Percentiles rank a stretch among this genome's conserved stretches.
Conservation (phyloP, 805 yeast genomes). For the Priceomyces carsonii region DNA sequence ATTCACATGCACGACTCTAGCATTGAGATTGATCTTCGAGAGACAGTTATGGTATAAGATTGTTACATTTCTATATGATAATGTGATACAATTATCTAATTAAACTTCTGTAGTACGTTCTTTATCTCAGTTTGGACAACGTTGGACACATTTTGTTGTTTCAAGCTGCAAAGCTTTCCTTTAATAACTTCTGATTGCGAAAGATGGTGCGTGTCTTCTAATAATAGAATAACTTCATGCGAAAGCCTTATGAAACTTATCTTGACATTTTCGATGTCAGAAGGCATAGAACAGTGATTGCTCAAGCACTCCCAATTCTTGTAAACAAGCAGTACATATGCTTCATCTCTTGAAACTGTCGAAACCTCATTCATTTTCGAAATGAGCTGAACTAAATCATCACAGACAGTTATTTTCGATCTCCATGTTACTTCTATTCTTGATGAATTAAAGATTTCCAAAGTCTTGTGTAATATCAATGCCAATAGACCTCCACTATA, state of each 20-base stretch:
- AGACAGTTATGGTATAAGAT: too few species aligned
- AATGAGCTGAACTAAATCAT: slow-evolving; percentile 30
- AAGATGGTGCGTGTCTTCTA: slow-evolving; percentile 13
- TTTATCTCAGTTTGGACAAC: slow-evolving; percentile 42
- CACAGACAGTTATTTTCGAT: slow-evolving; percentile 49
- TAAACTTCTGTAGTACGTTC: slow-evolving; percentile 12
- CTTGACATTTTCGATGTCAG: slow-evolving; percentile 60
- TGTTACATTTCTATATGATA: too few species aligned
- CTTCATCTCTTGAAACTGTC: slow-evolving; percentile 8
- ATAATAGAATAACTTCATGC: slow-evolving; percentile 16
- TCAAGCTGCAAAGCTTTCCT: slow-evolving; percentile 14
- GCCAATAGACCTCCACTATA: slow-evolving; percentile 8
- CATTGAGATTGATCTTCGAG: too few species aligned
- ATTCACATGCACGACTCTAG: too few species aligned
- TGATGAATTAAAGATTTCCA: slow-evolving; percentile 21
- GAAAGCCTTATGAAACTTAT: slow-evolving; percentile 45
- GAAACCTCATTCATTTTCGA: slow-evolving; percentile 6
- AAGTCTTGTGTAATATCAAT: slow-evolving; percentile 29
- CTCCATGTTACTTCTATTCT: slow-evolving; percentile 58
- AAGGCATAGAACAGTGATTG: slow-evolving; percentile 31
- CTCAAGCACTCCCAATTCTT: slow-evolving; percentile 23
- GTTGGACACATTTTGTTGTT: slow-evolving; percentile 43
- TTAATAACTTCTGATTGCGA: slow-evolving; percentile 14
- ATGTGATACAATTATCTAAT: too few species aligned
- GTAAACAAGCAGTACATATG: slow-evolving; percentile 18